Base-by-base conservation (phyloP, 345 rosid species). In the Camelina hispida region DNA sequence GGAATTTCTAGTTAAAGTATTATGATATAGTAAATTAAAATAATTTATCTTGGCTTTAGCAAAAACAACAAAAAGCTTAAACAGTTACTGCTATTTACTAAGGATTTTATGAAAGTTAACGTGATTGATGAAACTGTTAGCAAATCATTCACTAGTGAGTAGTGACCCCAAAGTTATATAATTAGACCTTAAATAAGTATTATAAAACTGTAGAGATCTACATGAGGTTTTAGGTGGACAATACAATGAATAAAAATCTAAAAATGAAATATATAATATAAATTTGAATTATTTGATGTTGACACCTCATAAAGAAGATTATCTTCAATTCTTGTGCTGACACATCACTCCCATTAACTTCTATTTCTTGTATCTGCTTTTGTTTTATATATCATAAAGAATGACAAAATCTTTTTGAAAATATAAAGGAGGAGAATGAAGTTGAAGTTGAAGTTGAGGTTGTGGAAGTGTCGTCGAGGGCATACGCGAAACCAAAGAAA, bases 391-490 rank as follows among this genome's bases (percentile, higher is more conserved):
- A 44, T 46, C 46, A 44, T 44, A 15, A 1, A 35, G 8, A 13
- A 11, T 55, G 38, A 62, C 13, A 34, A 62, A 62, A 32, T 11
- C 14, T 42, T 28, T 23, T 0, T 23, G 6, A 37, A 28, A 28
- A 18, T 6, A 18, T 16, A 34, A 52, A 34, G 42, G 65, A 58
- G 28, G 64, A 60, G 42, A 60, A 42, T 4, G 30, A 34, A 34
- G 9, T 6, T 15, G 34, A 69, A 16, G 72, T 56, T 7, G 71
- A 69, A 16, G 72, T 56, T 7, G 71, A 62, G 66, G 71, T 47
- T 46, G 60, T 56, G 44, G 44, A 77, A 70, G 76, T 77, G 65
- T 53, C 80, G 50, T 69, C 80, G 63, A 70, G 80, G 53, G 66
- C 53, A 14, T 32, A 35, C 2, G 50, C 7, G 17, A 18, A 73